Conservation (phyloP, 106 monocot species). For the Dendrobium huoshanense region DNA sequence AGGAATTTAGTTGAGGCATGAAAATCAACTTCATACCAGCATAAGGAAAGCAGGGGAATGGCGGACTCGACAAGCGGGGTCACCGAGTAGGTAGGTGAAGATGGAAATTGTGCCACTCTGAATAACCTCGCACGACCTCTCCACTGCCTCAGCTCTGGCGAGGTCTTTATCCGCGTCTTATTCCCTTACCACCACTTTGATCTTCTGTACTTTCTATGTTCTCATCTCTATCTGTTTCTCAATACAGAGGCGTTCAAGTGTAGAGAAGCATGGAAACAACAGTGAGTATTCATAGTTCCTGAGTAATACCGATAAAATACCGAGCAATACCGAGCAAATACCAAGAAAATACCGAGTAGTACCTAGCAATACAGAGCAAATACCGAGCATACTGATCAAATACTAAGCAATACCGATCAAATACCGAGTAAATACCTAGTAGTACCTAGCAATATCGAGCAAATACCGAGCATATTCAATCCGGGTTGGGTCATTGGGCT, state of each 20-base stretch:
- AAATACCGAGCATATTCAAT: too few species aligned
- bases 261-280: background rate
- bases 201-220: background rate
- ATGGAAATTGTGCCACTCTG: constrained; percentile 28
- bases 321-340: too few species aligned
- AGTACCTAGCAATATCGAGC: too few species aligned
- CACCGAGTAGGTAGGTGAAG: constrained; percentile 41
- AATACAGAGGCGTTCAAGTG: background rate
- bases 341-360: too few species aligned
- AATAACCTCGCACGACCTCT: constrained; percentile 65
- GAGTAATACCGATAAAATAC: too few species aligned
- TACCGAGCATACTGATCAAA: too few species aligned
- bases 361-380: too few species aligned
- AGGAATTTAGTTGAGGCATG: background rate
- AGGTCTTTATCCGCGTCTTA: constrained; percentile 46
- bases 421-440: too few species aligned
- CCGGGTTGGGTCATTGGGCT: too few species aligned
- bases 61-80: constrained; percentile 36
- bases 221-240: background rate
- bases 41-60: constrained; percentile 30
- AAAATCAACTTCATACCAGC: constrained; percentile 14
- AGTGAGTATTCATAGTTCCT: too few species aligned
- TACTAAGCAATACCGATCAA: too few species aligned
- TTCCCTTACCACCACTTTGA: constrained; percentile 25
- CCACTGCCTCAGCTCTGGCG: constrained; percentile 39